A percentile compares a stretch with the other conserved stretches of the same genome.
Conservation (phyloP, 83 land plant genomes). For the Thuja plicata region DNA sequence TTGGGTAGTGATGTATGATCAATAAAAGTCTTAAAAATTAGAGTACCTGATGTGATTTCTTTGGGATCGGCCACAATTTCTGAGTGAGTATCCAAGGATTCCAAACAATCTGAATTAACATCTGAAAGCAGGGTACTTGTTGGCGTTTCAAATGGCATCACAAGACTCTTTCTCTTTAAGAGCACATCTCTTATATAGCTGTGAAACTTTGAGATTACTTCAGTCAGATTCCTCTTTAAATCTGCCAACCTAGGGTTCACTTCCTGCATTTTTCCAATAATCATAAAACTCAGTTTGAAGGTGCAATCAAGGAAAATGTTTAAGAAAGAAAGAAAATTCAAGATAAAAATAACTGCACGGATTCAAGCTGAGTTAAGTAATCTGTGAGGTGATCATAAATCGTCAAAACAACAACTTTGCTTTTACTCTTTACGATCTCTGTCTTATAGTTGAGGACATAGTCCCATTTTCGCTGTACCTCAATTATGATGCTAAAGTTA, state of each 20-base stretch:
- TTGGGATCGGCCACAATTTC: background rate
- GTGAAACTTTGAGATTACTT: background rate
- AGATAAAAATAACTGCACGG: background rate
- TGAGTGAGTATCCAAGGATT: background rate
- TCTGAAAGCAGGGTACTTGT: background rate
- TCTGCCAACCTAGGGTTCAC: background rate
- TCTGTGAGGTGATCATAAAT: background rate
- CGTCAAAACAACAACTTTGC: background rate
- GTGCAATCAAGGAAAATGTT: no score
- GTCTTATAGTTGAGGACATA: background rate
- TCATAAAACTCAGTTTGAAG: background rate
- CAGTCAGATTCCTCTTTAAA: background rate
- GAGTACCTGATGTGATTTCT: background rate
- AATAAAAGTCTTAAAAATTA: no score
- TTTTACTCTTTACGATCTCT: background rate
- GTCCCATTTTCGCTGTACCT: background rate
- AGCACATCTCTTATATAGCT: background rate
- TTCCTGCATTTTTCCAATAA: background rate
- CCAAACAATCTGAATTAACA: background rate
- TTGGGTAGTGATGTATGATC: no score
- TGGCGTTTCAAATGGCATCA: no score
- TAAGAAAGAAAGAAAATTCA: background rate
- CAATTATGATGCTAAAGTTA: background rate
- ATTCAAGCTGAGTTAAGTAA: background rate
- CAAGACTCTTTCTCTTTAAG: background rate